Evolutionary conservation across 1,139 yeast genomes (phyloP), one percentile per base, ranked within the genome.

Genomic region (Yamadazyma atlantica): DNA sequence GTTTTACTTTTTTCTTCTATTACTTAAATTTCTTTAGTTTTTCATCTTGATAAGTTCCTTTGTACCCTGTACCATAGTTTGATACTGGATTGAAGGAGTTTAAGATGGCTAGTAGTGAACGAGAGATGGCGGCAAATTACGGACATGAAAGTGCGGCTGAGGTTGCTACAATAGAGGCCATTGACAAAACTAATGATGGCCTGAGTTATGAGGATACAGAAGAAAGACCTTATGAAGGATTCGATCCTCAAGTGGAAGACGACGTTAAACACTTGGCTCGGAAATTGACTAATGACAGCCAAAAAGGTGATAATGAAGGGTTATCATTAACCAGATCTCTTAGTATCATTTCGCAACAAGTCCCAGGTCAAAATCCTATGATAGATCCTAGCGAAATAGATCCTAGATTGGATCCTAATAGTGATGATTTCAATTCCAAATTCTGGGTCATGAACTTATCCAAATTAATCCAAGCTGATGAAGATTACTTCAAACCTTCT

Each of bases 381-480:
- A 41, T 45, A 15, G 48, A 40, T 13, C 41, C 50, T 6, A 43
- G 18, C 2, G 24, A 29, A 16, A 24, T 40, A 4, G 45, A 43
- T 25, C 44, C 47, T 4, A 33, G 40, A 25, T 52, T 57, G 40
- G 52, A 68, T 44, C 66, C 72, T 0, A 66, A 63, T 11, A 66
- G 75, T 26, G 79, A 73, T 7, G 56, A 74, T n/a, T 86, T 86
- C 61, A 70, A 67, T 40, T 61, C 89, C 22, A 73, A 73, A 48
- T 78, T 72, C 38, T 87, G 95, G 95, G 80, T 85, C 42, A 76
- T 77, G 56, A 83, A 84, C 55, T 62, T 85, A 69, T 73, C 78
- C 44, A 73, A 74, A 39, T 57, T 83, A 44, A 60, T 37, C 54
- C 69, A 50, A 31, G 64, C 58, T 62, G 84, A 81, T 49, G 78